These are phyloP conservation scores for Coccomyxa sp. DNA, from an alignment of 139 green algal species.

Conservation along the genomic window DNA sequence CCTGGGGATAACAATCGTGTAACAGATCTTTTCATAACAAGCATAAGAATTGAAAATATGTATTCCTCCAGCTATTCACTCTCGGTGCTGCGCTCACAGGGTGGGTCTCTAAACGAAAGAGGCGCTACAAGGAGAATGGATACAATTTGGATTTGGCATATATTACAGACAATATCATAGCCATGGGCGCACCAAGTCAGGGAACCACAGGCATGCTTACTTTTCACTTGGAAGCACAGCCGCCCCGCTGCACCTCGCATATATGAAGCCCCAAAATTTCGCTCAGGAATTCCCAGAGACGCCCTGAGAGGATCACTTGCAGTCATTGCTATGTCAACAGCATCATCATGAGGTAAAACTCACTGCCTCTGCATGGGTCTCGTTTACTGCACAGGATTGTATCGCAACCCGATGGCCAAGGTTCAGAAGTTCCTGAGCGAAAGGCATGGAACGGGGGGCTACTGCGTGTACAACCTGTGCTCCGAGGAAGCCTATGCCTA, in stretches of 20 bases:
- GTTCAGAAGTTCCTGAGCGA: slow-evolving; percentile 80
- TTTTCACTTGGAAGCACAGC: neutral
- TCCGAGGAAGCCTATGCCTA: slow-evolving; percentile 46
- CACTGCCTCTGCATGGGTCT: too few species aligned
- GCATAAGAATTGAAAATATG: too few species aligned
- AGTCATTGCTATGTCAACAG: neutral
- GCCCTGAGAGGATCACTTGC: neutral
- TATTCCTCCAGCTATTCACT: too few species aligned
- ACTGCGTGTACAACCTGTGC: slow-evolving; percentile 71
- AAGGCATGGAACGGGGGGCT: slow-evolving; percentile 30
- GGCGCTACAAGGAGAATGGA: slow-evolving; percentile 44
- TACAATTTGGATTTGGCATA: slow-evolving; percentile 72
- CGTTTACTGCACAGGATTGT: slow-evolving; percentile 31
- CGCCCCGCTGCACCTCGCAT: neutral
- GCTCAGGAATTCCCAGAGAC: neutral
- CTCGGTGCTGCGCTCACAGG: slow-evolving; percentile 17
- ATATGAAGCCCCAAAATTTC: neutral
- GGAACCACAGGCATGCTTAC: slow-evolving; percentile 20
- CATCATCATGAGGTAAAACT: neutral
- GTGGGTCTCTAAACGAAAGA: slow-evolving; percentile 52
- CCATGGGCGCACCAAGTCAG: slow-evolving; percentile 60
- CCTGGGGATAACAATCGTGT: too few species aligned
- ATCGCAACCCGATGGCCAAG: slow-evolving; percentile 51
- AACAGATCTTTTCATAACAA: too few species aligned
- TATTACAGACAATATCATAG: slow-evolving; percentile 60